A percentile compares a stretch with the other conserved stretches of the same genome.
Conservation (phyloP, 2,329 filamentous ascomycete species). For the Alternaria rosae region DNA sequence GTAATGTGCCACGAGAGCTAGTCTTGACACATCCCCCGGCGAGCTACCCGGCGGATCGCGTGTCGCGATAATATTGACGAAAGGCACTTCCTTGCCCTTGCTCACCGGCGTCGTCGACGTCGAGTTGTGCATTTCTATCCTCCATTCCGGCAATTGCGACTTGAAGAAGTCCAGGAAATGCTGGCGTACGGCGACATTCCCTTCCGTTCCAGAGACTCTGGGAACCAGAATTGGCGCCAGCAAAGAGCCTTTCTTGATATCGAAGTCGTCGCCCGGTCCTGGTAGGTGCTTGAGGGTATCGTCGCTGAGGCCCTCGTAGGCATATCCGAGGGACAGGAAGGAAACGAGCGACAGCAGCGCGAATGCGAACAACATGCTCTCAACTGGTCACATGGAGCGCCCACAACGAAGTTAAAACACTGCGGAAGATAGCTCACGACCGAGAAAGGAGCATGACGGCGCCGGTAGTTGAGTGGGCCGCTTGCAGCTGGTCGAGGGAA, state of each 20-base stretch:
- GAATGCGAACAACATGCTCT: constrained; percentile 26
- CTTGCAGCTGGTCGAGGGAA: constrained; percentile 2
- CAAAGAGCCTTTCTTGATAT: constrained; percentile 78
- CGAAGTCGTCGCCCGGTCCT: constrained; percentile 74
- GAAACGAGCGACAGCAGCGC: constrained; percentile 34
- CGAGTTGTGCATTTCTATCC: constrained; percentile 83
- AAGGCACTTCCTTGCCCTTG: constrained; percentile 75
- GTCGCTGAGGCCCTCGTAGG: constrained; percentile 74
- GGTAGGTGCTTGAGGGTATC: constrained; percentile 75
- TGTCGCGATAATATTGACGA: constrained; percentile 87
- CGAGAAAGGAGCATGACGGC: constrained; percentile 5
- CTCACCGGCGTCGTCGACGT: constrained; percentile 82
- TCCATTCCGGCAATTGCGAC: constrained; percentile 80
- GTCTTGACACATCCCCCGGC: constrained; percentile 76
- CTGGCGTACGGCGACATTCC: constrained; percentile 75
- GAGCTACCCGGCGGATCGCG: constrained; percentile 84
- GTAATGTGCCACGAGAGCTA: constrained; percentile 93
- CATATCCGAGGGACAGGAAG: constrained; percentile 43
- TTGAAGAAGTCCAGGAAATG: constrained; percentile 89
- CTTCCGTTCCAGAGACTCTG: constrained; percentile 85
- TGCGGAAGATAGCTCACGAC: not conserved
- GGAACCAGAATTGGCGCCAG: constrained; percentile 87
- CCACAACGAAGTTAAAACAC: not conserved
- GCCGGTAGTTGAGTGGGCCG: not conserved
- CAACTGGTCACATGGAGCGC: constrained; percentile 21